Evolutionary conservation across 305 asterid species (phyloP).

Genomic region (Stenogyne calaminthoides): DNA sequence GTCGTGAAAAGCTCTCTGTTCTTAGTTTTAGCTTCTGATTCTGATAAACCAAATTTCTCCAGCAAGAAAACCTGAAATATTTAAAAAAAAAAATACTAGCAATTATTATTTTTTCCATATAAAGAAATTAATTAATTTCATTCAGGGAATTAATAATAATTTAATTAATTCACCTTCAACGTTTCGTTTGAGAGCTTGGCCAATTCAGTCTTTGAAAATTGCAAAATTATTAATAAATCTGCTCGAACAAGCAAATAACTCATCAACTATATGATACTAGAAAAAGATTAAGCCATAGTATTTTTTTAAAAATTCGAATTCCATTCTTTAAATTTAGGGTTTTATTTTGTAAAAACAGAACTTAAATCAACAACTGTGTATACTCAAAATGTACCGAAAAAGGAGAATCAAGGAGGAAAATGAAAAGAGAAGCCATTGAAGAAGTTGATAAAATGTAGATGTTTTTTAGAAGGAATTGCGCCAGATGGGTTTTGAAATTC

Average conservation of each 20-base stretch:
- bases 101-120: not conserved
- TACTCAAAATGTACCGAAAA: slow-evolving; percentile 59
- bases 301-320: not conserved
- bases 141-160: too few species aligned
- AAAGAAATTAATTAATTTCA: not conserved
- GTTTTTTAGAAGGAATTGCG: not conserved
- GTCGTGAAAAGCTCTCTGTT: slow-evolving; percentile 75
- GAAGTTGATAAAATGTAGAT: not conserved
- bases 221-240: slow-evolving; percentile 91
- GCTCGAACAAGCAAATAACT: not conserved
- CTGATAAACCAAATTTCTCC: slow-evolving; percentile 69
- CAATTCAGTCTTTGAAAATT: slow-evolving; percentile 69
- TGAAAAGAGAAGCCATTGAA: slow-evolving; percentile 56
- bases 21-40: slow-evolving; percentile 59
- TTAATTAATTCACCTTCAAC: slow-evolving; percentile 57
- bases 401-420: slow-evolving; percentile 56
- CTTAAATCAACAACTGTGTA: not conserved
- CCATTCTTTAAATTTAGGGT: not conserved
- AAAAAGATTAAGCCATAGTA: not conserved
- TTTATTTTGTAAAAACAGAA: not conserved
- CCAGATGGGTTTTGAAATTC: not conserved
- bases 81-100: not conserved
- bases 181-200: slow-evolving; percentile 69
- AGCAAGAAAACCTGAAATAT: slow-evolving; percentile 57
- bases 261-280: not conserved